These are phyloP conservation scores for Chaetomium strumarium DNA, from an alignment of 2,329 filamentous ascomycete genomes.

Conservation along the genomic window DNA sequence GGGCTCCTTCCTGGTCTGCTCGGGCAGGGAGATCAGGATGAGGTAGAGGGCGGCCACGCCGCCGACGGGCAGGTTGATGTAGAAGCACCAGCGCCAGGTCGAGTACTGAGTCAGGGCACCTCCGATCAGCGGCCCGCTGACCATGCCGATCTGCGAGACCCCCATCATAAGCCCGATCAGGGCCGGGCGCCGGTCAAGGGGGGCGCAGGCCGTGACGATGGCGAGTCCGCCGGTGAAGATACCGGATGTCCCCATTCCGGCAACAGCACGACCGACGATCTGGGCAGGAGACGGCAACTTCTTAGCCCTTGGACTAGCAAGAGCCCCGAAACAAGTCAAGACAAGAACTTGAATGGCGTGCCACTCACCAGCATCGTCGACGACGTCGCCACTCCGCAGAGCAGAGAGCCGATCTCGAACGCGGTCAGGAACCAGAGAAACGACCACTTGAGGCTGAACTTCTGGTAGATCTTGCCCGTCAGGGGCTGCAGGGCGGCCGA, in stretches of 20 bases:
- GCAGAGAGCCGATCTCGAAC: conserved; percentile 31
- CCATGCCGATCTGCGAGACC: neutral
- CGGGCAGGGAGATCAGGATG: neutral
- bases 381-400: conserved; percentile 31
- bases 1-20: neutral
- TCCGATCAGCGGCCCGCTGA: neutral
- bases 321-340: neutral
- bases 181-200: neutral
- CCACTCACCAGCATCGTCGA: conserved; percentile 24
- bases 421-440: conserved; percentile 22
- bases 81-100: conserved; percentile 1
- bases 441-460: conserved; percentile 28
- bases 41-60: neutral
- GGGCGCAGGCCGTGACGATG: neutral
- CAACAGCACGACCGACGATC: conserved; percentile 33
- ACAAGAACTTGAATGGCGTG: too few species aligned
- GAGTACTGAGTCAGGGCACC: neutral
- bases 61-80: conserved; percentile 6
- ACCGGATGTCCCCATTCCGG: conserved; percentile 30
- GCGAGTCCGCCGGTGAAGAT: conserved; percentile 26
- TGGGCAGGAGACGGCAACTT: neutral
- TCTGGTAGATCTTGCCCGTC: conserved; percentile 31
- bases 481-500: conserved; percentile 28
- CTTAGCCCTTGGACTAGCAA: too few species aligned
- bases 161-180: neutral